Percentiles rank a stretch among this genome's conserved stretches.
phyloP scores from a whole-genome alignment of 495 filamentous ascomycete genomes.

The Penicillium cinerascens region DNA sequence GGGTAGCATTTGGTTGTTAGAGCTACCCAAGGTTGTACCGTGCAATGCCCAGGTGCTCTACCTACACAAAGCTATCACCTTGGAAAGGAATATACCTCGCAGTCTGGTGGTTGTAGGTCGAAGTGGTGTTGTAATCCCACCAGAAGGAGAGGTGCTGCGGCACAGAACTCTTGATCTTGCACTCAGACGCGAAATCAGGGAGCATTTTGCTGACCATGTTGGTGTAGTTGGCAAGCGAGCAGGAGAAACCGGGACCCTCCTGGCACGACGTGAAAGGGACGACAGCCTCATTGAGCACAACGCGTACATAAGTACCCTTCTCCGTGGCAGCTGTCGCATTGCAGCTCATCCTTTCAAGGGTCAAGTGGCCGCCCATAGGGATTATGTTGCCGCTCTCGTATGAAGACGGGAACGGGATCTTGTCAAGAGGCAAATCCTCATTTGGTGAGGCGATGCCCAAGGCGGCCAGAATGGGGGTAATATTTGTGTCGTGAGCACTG shows the following conservation, averaged over 20 bases:
- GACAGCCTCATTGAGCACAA: slow-evolving; percentile 26
- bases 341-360: slow-evolving; percentile 43
- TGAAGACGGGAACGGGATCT: slow-evolving; percentile 40
- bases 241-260: slow-evolving; percentile 1
- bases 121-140: slow-evolving; percentile 1
- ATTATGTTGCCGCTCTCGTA: slow-evolving; percentile 42
- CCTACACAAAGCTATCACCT: not conserved
- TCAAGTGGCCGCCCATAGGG: slow-evolving; percentile 51
- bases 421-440: slow-evolving; percentile 37
- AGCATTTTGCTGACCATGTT: slow-evolving; percentile 1
- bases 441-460: slow-evolving; percentile 44
- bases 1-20: too few relatives aligned
- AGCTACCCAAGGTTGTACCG: too few relatives aligned
- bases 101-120: not conserved
- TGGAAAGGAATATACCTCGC: slow-evolving; percentile 1
- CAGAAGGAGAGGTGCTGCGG: slow-evolving; percentile 1
- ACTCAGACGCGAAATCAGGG: not conserved
- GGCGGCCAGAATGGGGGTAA: slow-evolving; percentile 48
- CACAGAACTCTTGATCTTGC: not conserved
- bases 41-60: too few relatives aligned
- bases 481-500: slow-evolving; percentile 55
- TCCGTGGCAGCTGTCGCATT: slow-evolving; percentile 30
- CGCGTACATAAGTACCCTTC: slow-evolving; percentile 19
- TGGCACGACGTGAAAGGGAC: slow-evolving; percentile 8
- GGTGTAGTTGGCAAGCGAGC: slow-evolving; percentile 2